Evolutionary conservation across 2,329 filamentous ascomycete species (phyloP).

Genomic region (Aphanocladium album): DNA sequence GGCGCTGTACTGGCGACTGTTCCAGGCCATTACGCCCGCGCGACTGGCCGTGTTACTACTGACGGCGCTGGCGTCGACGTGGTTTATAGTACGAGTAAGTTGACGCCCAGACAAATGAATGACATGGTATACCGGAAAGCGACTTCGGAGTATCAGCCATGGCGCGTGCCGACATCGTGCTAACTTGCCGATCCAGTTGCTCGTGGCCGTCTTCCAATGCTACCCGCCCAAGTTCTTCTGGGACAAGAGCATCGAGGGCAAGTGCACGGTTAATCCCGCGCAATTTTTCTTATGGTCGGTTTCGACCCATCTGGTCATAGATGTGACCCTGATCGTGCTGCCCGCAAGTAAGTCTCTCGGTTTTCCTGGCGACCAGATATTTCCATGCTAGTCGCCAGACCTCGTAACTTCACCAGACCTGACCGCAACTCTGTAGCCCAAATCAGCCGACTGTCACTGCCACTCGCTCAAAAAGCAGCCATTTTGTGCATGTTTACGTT

Average conservation of each 20-base stretch:
- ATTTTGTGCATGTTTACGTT: slow-evolving; percentile 12
- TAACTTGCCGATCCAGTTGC: background rate
- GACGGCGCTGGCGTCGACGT: slow-evolving; percentile 4
- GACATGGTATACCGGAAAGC: background rate
- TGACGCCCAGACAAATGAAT: background rate
- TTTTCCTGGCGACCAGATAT: background rate
- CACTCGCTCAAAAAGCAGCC: slow-evolving; percentile 7
- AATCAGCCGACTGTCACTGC: slow-evolving; percentile 5
- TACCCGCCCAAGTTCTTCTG: slow-evolving; percentile 11
- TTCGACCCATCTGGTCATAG: slow-evolving; percentile 9
- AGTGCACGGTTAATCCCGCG: slow-evolving; percentile 9
- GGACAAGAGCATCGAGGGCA: slow-evolving; percentile 9
- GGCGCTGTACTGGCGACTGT: slow-evolving; percentile 14
- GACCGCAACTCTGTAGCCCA: background rate
- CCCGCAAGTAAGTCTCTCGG: slow-evolving; percentile 4
- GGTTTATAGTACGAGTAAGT: slow-evolving; percentile 7
- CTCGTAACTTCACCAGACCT: background rate
- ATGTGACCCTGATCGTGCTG: slow-evolving; percentile 2
- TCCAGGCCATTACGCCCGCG: slow-evolving; percentile 4
- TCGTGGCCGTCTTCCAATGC: slow-evolving; percentile 13
- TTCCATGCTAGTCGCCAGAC: background rate
- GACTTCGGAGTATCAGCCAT: too few relatives aligned
- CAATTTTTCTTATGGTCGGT: slow-evolving; percentile 14
- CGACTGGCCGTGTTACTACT: slow-evolving; percentile 6
- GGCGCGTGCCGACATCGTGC: background rate